phyloP scores from a whole-genome alignment of 306 rosid genomes.

The Trichosanthes truncata region DNA sequence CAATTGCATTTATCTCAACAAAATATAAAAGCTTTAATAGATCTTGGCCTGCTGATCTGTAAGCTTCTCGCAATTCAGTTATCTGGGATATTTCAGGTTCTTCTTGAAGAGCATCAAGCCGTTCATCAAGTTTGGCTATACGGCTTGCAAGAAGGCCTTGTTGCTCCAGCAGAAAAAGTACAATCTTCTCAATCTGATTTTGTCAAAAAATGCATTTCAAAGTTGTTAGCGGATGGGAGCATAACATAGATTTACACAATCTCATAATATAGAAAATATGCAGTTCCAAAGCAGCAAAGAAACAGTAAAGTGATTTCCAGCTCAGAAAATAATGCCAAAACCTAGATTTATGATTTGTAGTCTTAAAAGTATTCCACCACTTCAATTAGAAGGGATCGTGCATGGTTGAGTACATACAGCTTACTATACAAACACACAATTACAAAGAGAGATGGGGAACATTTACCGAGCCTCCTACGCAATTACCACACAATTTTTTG shows the following conservation, averaged over 20 bases:
- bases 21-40: slow-evolving; percentile 79
- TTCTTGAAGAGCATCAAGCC: slow-evolving; percentile 49
- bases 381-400: neutral
- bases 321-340: neutral
- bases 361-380: neutral
- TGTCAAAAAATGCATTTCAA: slow-evolving; percentile 11
- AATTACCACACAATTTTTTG: neutral
- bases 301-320: neutral
- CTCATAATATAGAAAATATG: neutral
- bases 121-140: slow-evolving; percentile 64
- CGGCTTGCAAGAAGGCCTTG: slow-evolving; percentile 94
- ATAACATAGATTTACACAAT: neutral
- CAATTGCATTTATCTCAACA: slow-evolving; percentile 89
- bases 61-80: slow-evolving; percentile 63
- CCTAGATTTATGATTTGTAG: neutral
- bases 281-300: neutral
- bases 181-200: slow-evolving; percentile 84
- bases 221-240: neutral
- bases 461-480: neutral
- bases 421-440: neutral
- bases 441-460: neutral
- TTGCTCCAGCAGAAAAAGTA: slow-evolving; percentile 93
- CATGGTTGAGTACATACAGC: neutral
- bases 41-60: slow-evolving; percentile 70
- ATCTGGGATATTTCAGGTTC: slow-evolving; percentile 75